phyloP scores from a whole-genome alignment of 1,284 basidiomycete species.

The Tilletia indica region DNA sequence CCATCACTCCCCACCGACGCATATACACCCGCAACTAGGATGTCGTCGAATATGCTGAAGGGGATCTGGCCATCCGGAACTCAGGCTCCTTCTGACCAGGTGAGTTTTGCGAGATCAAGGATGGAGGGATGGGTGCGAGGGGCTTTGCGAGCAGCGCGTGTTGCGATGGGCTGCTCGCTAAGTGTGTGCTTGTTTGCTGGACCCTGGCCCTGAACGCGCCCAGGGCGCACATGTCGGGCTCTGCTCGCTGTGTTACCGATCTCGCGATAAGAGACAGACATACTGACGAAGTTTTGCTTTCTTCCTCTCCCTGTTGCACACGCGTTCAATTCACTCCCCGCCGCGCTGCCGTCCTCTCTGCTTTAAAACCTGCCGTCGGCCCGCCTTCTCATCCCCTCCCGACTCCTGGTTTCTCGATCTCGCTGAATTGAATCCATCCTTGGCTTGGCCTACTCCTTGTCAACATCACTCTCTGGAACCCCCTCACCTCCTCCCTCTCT shows the following conservation, averaged over 20 bases:
- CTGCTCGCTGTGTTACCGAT: neutral
- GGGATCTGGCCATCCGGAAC: slow-evolving; percentile 38
- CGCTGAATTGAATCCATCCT: too few relatives aligned
- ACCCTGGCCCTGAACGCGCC: neutral
- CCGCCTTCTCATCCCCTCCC: neutral
- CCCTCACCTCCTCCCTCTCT: too few relatives aligned
- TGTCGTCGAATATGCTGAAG: slow-evolving; percentile 42
- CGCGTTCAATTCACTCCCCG: too few relatives aligned
- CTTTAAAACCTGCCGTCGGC: too few relatives aligned
- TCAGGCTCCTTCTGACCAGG: slow-evolving; percentile 45
- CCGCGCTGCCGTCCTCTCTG: too few relatives aligned
- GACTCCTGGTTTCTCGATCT: neutral
- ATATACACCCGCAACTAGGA: neutral
- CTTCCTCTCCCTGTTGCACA: neutral
- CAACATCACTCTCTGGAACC: too few relatives aligned
- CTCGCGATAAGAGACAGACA: neutral
- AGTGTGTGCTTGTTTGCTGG: too few relatives aligned
- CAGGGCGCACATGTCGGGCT: neutral
- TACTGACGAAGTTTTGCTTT: slow-evolving; percentile 3
- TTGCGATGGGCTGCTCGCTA: too few relatives aligned
- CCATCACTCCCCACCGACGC: neutral
- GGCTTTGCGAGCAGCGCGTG: too few relatives aligned
- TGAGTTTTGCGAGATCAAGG: slow-evolving; percentile 22
- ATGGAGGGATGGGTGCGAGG: too few relatives aligned
- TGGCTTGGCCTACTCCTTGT: too few relatives aligned